phyloP scores from a whole-genome alignment of 2,329 filamentous ascomycete genomes.

The Calonectria hongkongensis region DNA sequence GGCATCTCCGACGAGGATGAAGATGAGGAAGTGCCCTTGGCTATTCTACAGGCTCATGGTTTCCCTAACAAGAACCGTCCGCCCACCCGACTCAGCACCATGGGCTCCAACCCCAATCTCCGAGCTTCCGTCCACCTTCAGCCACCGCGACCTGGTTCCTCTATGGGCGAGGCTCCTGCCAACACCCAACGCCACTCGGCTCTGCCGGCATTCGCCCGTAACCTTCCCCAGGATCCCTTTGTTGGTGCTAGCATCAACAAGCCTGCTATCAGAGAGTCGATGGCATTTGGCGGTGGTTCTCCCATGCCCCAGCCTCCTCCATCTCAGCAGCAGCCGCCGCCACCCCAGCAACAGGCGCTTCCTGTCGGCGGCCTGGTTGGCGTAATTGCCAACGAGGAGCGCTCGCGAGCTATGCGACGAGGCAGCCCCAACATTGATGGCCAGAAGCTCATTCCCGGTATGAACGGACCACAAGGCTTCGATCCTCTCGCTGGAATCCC shows the following conservation, averaged over 20 bases:
- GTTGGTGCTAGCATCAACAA: slow-evolving; percentile 86
- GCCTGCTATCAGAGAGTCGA: slow-evolving; percentile 82
- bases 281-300: slow-evolving; percentile 79
- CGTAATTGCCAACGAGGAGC: slow-evolving; percentile 90
- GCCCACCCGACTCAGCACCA: slow-evolving; percentile 78
- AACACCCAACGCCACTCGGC: slow-evolving; percentile 61
- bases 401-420: slow-evolving; percentile 84
- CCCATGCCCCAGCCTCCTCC: slow-evolving; percentile 46
- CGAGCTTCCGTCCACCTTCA: slow-evolving; percentile 70
- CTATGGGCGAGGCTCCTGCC: slow-evolving; percentile 69
- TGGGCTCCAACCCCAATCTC: slow-evolving; percentile 83
- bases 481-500: slow-evolving; percentile 71
- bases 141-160: slow-evolving; percentile 72
- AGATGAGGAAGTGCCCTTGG: slow-evolving; percentile 91
- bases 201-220: slow-evolving; percentile 88
- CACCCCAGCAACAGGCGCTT: slow-evolving; percentile 60
- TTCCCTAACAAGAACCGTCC: slow-evolving; percentile 88
- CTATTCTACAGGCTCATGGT: slow-evolving; percentile 90
- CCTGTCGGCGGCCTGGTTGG: slow-evolving; percentile 89
- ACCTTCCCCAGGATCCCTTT: slow-evolving; percentile 90
- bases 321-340: slow-evolving; percentile 57
- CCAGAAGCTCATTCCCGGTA: slow-evolving; percentile 61
- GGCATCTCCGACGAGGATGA: slow-evolving; percentile 86
- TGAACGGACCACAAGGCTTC: slow-evolving; percentile 63
- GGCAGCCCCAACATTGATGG: slow-evolving; percentile 83